A percentile compares a stretch with the other conserved stretches of the same genome.
phyloP scores from a whole-genome alignment of 192 early-diverging fungal species.

The Irineochytrium annulatum region DNA sequence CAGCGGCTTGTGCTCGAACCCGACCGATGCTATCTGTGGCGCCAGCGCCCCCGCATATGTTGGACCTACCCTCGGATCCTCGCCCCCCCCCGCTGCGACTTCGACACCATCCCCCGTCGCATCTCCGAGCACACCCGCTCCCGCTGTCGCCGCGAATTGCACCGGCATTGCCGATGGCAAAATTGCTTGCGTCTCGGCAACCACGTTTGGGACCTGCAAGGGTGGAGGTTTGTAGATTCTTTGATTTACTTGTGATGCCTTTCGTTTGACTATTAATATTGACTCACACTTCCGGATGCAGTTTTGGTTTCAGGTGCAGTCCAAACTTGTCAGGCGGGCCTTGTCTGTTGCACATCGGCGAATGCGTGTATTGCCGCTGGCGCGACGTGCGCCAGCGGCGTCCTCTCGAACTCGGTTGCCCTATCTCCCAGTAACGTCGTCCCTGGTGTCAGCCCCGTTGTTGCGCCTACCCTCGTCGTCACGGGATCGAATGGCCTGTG shows the following conservation, averaged over 20 bases:
- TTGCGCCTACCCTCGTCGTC: neutral
- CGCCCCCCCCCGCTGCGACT: neutral
- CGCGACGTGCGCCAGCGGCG: neutral
- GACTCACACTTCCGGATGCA: too few species aligned
- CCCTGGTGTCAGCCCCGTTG: neutral
- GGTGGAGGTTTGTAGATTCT: neutral
- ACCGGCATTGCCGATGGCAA: neutral
- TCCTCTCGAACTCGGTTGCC: neutral
- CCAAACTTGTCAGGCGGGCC: neutral
- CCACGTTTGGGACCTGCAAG: neutral
- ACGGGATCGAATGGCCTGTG: neutral
- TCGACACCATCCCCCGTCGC: neutral
- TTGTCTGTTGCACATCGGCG: neutral
- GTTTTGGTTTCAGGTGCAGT: neutral
- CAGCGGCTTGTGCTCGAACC: neutral
- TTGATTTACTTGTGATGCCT: neutral
- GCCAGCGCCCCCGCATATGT: neutral
- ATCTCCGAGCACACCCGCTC: neutral
- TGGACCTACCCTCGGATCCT: neutral
- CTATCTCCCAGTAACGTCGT: neutral
- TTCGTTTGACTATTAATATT: too few species aligned
- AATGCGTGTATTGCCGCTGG: neutral
- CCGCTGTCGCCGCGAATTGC: neutral
- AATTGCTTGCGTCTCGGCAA: neutral
- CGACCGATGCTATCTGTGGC: slow-evolving; percentile 1